Evolutionary conservation across 441 rosid species (phyloP).

Genomic region (Bruguiera hainesii): DNA sequence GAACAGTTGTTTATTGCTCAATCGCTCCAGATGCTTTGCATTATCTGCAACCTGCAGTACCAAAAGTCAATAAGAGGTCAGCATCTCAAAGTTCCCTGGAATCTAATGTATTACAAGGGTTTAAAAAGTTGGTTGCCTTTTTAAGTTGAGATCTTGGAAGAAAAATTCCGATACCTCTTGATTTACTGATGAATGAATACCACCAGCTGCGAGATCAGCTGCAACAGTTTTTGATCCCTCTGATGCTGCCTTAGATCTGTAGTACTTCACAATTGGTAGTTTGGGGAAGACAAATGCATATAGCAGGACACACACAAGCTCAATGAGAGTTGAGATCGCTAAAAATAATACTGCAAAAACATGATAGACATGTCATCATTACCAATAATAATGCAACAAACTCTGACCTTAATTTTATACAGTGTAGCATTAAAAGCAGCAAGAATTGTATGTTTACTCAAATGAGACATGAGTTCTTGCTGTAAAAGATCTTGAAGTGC

Average conservation of each 20-base stretch:
- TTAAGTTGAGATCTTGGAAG: neutral
- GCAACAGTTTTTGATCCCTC: conserved; percentile 70
- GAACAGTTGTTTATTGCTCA: conserved; percentile 58
- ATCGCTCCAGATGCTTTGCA: conserved; percentile 34
- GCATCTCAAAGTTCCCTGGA: too few species aligned
- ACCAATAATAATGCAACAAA: neutral
- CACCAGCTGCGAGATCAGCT: conserved; percentile 75
- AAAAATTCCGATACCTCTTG: conserved; percentile 11
- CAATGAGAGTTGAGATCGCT: conserved; percentile 40
- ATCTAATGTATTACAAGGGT: too few species aligned
- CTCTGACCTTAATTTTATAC: neutral
- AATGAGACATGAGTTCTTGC: too few species aligned
- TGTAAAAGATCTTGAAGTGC: too few species aligned
- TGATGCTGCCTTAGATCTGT: conserved; percentile 61
- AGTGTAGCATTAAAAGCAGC: neutral
- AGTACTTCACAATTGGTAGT: conserved; percentile 57
- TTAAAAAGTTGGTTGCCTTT: neutral
- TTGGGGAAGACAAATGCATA: conserved; percentile 52
- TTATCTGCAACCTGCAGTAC: conserved; percentile 40
- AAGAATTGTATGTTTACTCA: neutral
- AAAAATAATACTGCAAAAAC: conserved; percentile 50
- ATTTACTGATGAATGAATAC: conserved; percentile 41
- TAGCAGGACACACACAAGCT: conserved; percentile 46
- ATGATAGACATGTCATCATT: neutral
- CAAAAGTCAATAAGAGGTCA: neutral